These are phyloP conservation scores for Rhizoclosmatium globosum DNA, from an alignment of 192 early-diverging fungal genomes.

Conservation along the genomic window DNA sequence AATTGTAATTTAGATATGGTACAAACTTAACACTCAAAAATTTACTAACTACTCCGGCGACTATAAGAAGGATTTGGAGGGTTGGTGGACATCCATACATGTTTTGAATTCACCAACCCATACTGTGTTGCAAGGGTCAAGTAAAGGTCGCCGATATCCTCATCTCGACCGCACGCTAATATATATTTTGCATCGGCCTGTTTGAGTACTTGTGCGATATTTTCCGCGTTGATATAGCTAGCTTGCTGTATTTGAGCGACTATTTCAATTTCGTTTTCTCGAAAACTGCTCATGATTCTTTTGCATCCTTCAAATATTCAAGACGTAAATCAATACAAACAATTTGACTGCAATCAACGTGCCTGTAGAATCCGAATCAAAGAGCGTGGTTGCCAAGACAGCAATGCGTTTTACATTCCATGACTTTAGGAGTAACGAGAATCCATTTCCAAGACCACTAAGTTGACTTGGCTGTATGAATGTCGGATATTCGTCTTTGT, in stretches of 20 bases:
- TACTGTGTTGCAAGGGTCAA: neutral
- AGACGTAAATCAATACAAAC: too few relatives aligned
- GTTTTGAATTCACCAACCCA: neutral
- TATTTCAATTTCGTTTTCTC: neutral
- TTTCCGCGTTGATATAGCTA: neutral
- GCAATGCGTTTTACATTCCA: neutral
- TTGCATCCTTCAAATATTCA: neutral
- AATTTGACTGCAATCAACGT: too few relatives aligned
- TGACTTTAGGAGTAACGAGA: neutral
- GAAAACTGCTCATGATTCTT: neutral
- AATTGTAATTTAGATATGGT: neutral
- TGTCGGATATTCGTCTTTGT: neutral
- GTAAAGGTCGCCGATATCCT: neutral
- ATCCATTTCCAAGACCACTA: neutral
- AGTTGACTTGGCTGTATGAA: neutral
- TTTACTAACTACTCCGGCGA: too few relatives aligned
- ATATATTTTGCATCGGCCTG: neutral
- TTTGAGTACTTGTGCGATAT: neutral
- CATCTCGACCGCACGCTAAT: neutral
- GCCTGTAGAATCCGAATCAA: neutral
- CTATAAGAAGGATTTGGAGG: neutral
- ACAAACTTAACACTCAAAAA: neutral
- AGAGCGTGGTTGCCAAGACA: neutral
- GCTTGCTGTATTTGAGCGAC: neutral
- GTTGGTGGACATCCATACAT: conserved; percentile 1